phyloP scores from a whole-genome alignment of 495 filamentous ascomycete species.

The Cladorrhinum samala region DNA sequence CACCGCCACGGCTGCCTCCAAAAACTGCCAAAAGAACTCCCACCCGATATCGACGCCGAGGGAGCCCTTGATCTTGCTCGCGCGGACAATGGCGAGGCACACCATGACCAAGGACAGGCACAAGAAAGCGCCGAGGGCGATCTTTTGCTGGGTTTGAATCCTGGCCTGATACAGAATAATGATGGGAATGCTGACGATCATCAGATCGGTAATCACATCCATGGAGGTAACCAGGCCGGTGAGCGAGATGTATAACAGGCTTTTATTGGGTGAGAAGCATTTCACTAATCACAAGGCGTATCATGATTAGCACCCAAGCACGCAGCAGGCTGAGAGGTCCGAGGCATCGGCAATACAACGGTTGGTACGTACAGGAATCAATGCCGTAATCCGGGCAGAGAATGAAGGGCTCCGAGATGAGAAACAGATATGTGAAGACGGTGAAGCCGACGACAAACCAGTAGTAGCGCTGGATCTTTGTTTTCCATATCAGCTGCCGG shows the following conservation, averaged over 20 bases:
- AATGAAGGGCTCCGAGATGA: slow-evolving; percentile 13
- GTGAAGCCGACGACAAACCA: slow-evolving; percentile 12
- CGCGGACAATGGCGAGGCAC: slow-evolving; percentile 8
- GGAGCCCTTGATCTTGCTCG: slow-evolving; percentile 10
- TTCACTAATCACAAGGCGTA: not conserved
- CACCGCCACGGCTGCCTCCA: slow-evolving; percentile 10
- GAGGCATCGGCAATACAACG: no score
- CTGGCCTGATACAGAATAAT: slow-evolving; percentile 8
- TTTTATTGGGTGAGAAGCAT: slow-evolving; percentile 7
- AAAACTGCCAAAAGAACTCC: slow-evolving; percentile 20
- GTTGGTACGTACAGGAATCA: slow-evolving; percentile 8
- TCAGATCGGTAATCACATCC: slow-evolving; percentile 14
- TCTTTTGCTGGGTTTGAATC: slow-evolving; percentile 13
- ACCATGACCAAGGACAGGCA: slow-evolving; percentile 18
- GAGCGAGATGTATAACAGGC: not conserved
- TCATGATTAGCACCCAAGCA: not conserved
- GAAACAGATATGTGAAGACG: slow-evolving; percentile 12
- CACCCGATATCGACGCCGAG: slow-evolving; percentile 7
- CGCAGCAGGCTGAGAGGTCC: not conserved
- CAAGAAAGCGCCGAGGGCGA: slow-evolving; percentile 10
- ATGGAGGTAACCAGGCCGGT: slow-evolving; percentile 10
- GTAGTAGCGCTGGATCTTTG: slow-evolving; percentile 12
- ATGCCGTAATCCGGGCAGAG: slow-evolving; percentile 14
- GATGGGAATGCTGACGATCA: slow-evolving; percentile 17
- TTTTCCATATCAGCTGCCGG: slow-evolving; percentile 13